Base-by-base conservation (phyloP, 495 filamentous ascomycete species). In the Neurospora sp. region DNA sequence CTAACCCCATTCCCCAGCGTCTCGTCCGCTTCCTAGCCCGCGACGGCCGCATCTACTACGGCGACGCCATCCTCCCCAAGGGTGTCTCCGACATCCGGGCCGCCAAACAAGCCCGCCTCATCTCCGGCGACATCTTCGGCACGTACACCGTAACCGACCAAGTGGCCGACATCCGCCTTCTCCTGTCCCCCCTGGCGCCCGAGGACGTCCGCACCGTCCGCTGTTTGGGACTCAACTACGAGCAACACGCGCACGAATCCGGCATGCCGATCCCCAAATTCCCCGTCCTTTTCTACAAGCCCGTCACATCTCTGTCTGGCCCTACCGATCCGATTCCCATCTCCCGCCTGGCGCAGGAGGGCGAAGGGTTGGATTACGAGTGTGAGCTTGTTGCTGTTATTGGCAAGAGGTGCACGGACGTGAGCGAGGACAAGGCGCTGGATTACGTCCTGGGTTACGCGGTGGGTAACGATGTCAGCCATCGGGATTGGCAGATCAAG, bases 261-360 rank as follows among this genome's bases (percentile, higher is more conserved):
- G 89, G 88, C 41, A 87, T 94, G 80, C 88, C 92, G 1, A 85
- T 93, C 59, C 93, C 93, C 17, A 88, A 89, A 76, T 93, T 88
- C 70, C 93, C 93, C 1, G 85, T 95, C 31, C 80, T 97, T 39
- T 96, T 96, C 81, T 94, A 92, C 82, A 97, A 96, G 82, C 93
- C 93, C 14, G 76, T 86, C 35, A 94, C 93, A 4, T 86, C 92
- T 1, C 85, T 94, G 45, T 77, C 87, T 0, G 92, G 92, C 0
- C 93, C 92, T 3, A 84, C 77, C 22, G 92, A 93, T 76, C 85
- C 89, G 9, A 90, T 94, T 70, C 90, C 90, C 10, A 82, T 94
- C 17, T 83, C 88, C 40, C 79, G 77, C 0, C 76, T 90, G 45
- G 90, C 91, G 0, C 85, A 87, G 76, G 76, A 85, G 72, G 81